These are phyloP conservation scores for Cicer bijugum DNA, from an alignment of 306 rosid genomes.

Conservation along the genomic window DNA sequence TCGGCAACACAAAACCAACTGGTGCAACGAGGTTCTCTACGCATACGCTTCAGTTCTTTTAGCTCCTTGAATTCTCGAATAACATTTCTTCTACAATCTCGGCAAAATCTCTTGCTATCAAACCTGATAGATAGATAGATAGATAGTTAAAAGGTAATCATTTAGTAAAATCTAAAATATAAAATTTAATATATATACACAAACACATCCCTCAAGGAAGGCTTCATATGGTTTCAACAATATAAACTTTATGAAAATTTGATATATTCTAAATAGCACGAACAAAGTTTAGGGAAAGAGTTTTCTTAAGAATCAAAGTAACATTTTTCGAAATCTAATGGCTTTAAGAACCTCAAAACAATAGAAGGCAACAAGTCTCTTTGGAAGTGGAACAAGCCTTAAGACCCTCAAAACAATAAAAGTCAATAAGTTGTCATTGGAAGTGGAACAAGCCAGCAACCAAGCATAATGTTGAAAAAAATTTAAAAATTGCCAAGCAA, in stretches of 20 bases:
- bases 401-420: constrained; percentile 25
- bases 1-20: constrained; percentile 98
- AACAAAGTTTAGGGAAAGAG: constrained; percentile 8
- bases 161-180: constrained; percentile 34
- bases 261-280: constrained; percentile 8
- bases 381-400: neutral
- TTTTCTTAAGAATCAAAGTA: neutral
- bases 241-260: constrained; percentile 5
- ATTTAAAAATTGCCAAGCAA: neutral
- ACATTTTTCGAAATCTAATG: constrained; percentile 12
- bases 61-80: constrained; percentile 98
- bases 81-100: constrained; percentile 99
- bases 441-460: constrained; percentile 29
- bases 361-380: constrained; percentile 28
- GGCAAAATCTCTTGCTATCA: constrained; percentile 99
- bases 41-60: constrained; percentile 92
- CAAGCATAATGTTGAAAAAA: constrained; percentile 6
- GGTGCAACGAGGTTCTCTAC: constrained; percentile 92
- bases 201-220: neutral
- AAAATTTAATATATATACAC: neutral
- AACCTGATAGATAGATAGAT: constrained; percentile 79
- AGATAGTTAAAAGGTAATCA: constrained; percentile 50
- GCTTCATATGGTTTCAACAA: constrained; percentile 1
- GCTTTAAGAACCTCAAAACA: constrained; percentile 10
- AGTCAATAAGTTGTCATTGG: constrained; percentile 13